Conservation (phyloP, 1,284 basidiomycete species). For the Ustilago nuda region DNA sequence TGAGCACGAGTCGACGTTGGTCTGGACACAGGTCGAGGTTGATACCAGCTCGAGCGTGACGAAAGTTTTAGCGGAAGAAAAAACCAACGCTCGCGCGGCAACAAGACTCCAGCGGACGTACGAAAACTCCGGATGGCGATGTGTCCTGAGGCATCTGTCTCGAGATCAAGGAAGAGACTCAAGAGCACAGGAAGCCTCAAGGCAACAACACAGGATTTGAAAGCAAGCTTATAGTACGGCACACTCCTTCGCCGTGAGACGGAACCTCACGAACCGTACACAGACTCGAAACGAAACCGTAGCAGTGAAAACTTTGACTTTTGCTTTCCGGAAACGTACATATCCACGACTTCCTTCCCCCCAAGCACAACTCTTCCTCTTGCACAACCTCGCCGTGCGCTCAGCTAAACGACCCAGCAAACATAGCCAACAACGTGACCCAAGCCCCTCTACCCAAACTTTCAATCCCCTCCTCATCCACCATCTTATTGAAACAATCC, state of each 20-base stretch:
- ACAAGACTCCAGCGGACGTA: not conserved
- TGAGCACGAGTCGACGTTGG: too few species aligned
- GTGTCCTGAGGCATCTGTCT: not conserved
- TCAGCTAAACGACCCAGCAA: slow-evolving; percentile 59
- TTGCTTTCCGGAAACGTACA: not conserved
- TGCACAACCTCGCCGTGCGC: not conserved
- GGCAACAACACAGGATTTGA: not conserved
- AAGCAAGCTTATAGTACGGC: not conserved
- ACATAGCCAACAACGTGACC: slow-evolving; percentile 61
- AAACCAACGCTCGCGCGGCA: not conserved
- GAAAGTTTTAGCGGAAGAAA: not conserved
- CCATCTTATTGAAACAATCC: slow-evolving; percentile 67
- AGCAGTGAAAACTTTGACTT: too few species aligned
- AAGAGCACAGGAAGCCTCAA: not conserved
- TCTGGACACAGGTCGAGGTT: not conserved
- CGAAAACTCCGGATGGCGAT: not conserved
- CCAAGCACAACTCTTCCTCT: not conserved
- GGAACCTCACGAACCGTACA: not conserved
- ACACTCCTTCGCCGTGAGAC: not conserved
- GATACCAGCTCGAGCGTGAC: not conserved
- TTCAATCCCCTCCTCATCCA: slow-evolving; percentile 66
- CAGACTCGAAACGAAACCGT: not conserved
- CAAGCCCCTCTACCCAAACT: slow-evolving; percentile 63
- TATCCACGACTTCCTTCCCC: not conserved
- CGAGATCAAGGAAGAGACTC: not conserved